A percentile compares a stretch with the other conserved stretches of the same genome.
phyloP scores from a whole-genome alignment of 2,329 filamentous ascomycete species.

The Fusarium decemcellulare region DNA sequence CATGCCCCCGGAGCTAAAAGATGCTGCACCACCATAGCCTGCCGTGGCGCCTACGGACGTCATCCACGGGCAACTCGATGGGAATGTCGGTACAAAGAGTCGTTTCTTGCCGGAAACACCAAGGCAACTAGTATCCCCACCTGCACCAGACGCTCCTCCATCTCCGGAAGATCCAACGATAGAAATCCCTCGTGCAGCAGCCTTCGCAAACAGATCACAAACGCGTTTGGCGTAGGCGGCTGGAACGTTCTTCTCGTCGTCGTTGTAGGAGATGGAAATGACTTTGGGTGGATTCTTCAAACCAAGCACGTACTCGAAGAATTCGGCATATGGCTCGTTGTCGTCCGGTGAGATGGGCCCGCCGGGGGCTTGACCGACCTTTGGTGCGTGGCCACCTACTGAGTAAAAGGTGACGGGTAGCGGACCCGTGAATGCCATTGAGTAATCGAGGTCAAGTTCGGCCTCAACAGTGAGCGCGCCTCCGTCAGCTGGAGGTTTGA shows the following conservation, averaged over 20 bases:
- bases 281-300: too few species aligned
- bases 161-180: conserved; percentile 7
- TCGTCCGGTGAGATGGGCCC: too few species aligned
- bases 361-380: too few species aligned
- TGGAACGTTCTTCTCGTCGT: too few species aligned
- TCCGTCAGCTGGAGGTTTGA: neutral
- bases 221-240: neutral
- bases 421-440: conserved; percentile 4
- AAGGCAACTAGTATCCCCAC: neutral
- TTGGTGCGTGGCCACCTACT: neutral
- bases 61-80: conserved; percentile 7
- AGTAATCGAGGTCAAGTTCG: conserved; percentile 7
- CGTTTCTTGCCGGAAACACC: conserved; percentile 6
- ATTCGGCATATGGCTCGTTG: too few species aligned
- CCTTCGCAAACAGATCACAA: conserved; percentile 5
- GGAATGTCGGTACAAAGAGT: conserved; percentile 3
- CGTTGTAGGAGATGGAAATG: too few species aligned
- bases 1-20: conserved; percentile 1
- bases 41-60: conserved; percentile 3
- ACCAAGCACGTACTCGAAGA: too few species aligned
- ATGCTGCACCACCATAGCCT: neutral
- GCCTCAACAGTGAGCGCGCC: conserved; percentile 5
- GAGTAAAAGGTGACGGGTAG: conserved; percentile 5
- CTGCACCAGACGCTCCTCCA: neutral
- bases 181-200: conserved; percentile 2